Base-by-base conservation (phyloP, 2,329 filamentous ascomycete genomes). In the Hirsutella thompsonii region DNA sequence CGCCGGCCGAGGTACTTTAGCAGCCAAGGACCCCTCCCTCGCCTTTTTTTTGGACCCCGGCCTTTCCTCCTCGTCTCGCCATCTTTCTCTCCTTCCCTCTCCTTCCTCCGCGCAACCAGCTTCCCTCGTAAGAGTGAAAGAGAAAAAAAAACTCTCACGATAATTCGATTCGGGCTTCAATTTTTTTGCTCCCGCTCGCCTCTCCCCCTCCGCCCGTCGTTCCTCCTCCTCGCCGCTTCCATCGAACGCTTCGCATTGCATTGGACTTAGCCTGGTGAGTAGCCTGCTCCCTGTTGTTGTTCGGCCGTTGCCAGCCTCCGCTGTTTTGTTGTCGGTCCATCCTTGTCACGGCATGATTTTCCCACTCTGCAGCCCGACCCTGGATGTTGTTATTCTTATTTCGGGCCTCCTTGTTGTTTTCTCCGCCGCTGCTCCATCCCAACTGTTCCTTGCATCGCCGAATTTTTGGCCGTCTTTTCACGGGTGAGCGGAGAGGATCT, bases 221-320 rank as follows among this genome's bases (percentile, higher is more conserved):
- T 14, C 32, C 32, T 4, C 13, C 6, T 4, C 6, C 32, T n/a
- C 32, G 16, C n/a, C 11, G 8, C 4, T 18, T 20, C 16, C 5
- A 23, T 38, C 26, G 18, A 14, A 14, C n/a, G 29, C 30, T 36
- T 11, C 21, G 20, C 19, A 20, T 21, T 30, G 23, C 28, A 3
- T 18, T 18, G 11, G 14, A 18, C 30, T 32, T 5, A 16, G 41
- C 26, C 28, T 43, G 44, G 46, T 47, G 40, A 47, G 46, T 47
- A 35, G 35, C 35, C 26, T 26, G 32, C 9, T 26, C 23, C 23
- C 23, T 34, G 32, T 33, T 33, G 39, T 26, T 30, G 23, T 26
- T 26, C 23, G 23, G 23, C 13, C 21, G 21, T 6, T 33, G 23
- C 39, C 38, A 26, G 23, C 23, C 23, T 26, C 33, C 40, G 38